These are phyloP conservation scores for Plenodomus tracheiphilus DNA, from an alignment of 2,329 filamentous ascomycete genomes.

Conservation along the genomic window DNA sequence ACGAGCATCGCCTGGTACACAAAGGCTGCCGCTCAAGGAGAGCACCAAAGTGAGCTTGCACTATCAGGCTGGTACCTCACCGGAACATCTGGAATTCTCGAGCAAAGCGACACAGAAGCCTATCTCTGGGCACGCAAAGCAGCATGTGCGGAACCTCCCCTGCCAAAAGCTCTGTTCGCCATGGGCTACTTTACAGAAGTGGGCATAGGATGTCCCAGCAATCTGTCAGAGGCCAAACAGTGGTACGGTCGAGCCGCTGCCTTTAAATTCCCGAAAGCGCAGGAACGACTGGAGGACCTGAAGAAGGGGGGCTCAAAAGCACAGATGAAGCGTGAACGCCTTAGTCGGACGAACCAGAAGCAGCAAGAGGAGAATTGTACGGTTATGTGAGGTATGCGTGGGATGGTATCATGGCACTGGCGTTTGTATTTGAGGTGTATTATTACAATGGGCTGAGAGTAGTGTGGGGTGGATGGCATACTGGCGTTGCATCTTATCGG, in stretches of 20 bases:
- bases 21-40: slow-evolving; percentile 84
- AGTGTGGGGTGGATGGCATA: background rate
- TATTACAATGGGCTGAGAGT: background rate
- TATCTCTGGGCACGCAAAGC: slow-evolving; percentile 97
- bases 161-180: slow-evolving; percentile 94
- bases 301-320: slow-evolving; percentile 75
- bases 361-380: slow-evolving; percentile 87
- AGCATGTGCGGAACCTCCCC: slow-evolving; percentile 71
- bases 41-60: slow-evolving; percentile 82
- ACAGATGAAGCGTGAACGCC: slow-evolving; percentile 74
- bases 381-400: slow-evolving; percentile 65
- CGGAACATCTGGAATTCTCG: slow-evolving; percentile 81
- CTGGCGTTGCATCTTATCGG: background rate
- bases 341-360: slow-evolving; percentile 80
- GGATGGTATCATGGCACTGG: background rate
- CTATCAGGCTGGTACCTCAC: slow-evolving; percentile 80
- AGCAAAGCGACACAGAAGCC: slow-evolving; percentile 92
- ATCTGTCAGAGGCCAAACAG: slow-evolving; percentile 91
- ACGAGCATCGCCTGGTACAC: slow-evolving; percentile 94
- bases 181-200: slow-evolving; percentile 98
- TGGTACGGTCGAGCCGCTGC: slow-evolving; percentile 98
- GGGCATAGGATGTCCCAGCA: slow-evolving; percentile 84
- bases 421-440: background rate
- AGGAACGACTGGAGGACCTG: slow-evolving; percentile 89
- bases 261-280: slow-evolving; percentile 91